A percentile compares a stretch with the other conserved stretches of the same genome.
Evolutionary conservation across 129 eudicot species (phyloP).

Genomic region (Erigeron canadensis): DNA sequence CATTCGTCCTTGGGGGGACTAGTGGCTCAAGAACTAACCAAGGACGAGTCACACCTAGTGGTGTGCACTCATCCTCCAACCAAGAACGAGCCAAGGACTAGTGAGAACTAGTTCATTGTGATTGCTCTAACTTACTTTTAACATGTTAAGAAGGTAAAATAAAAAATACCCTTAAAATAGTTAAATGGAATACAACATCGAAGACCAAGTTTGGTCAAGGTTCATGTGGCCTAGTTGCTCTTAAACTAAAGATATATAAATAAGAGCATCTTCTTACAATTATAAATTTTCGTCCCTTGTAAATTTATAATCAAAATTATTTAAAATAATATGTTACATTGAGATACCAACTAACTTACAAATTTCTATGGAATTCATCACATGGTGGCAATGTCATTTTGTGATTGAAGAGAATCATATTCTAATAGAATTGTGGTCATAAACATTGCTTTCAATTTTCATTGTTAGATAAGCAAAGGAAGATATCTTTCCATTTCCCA

Average conservation of each 20-base stretch:
- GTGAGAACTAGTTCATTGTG: too few relatives aligned
- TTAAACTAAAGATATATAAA: constrained; percentile 8
- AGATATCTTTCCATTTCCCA: constrained; percentile 25
- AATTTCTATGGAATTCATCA: constrained; percentile 12
- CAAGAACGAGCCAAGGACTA: too few relatives aligned
- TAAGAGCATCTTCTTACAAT: constrained; percentile 12
- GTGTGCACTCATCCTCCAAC: too few relatives aligned
- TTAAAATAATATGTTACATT: not conserved
- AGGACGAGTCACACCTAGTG: too few relatives aligned
- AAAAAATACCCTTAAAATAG: not conserved
- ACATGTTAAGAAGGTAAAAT: too few relatives aligned
- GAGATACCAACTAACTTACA: not conserved
- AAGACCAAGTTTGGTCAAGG: constrained; percentile 15
- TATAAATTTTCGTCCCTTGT: not conserved
- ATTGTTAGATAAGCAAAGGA: constrained; percentile 26
- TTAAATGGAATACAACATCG: not conserved
- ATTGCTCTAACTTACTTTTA: too few relatives aligned
- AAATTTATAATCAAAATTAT: not conserved
- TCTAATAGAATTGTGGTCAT: constrained; percentile 30
- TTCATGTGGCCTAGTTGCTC: constrained; percentile 33
- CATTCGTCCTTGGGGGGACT: too few relatives aligned
- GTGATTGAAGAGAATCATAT: constrained; percentile 31
- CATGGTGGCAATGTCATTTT: constrained; percentile 25
- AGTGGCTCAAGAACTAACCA: too few relatives aligned
- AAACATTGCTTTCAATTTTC: constrained; percentile 35